These are phyloP conservation scores for Polygonum maritimum DNA, from an alignment of 148 eudicot genomes.

Conservation along the genomic window DNA sequence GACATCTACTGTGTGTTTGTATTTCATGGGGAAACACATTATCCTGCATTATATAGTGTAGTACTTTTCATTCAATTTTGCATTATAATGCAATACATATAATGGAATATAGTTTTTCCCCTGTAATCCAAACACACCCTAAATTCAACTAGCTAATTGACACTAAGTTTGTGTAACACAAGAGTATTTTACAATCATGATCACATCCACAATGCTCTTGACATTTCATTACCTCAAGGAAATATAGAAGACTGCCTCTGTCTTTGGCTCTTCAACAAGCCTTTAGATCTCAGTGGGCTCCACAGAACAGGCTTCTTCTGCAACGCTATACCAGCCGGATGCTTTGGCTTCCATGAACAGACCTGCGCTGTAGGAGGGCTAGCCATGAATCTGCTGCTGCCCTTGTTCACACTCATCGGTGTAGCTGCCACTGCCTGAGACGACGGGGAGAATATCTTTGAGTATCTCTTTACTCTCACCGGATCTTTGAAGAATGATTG, in stretches of 20 bases:
- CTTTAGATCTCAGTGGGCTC: conserved; percentile 66
- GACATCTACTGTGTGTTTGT: too few species aligned
- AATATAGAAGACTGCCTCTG: conserved; percentile 42
- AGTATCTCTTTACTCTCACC: conserved; percentile 57
- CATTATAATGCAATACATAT: too few species aligned
- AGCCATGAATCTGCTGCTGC: conserved; percentile 62
- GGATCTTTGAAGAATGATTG: conserved; percentile 59
- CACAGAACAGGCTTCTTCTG: conserved; percentile 70
- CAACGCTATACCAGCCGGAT: conserved; percentile 76
- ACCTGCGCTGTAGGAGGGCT: conserved; percentile 62
- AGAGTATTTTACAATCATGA: neutral
- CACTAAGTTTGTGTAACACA: neutral
- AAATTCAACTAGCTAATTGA: neutral
- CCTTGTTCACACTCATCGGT: conserved; percentile 32
- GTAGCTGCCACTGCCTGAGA: conserved; percentile 49
- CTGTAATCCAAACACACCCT: too few species aligned
- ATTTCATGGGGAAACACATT: too few species aligned
- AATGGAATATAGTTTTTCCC: too few species aligned
- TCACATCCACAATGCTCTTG: neutral
- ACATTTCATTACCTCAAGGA: conserved; percentile 15
- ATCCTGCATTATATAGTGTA: too few species aligned
- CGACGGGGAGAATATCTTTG: conserved; percentile 49
- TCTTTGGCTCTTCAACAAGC: conserved; percentile 26
- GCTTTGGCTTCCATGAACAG: conserved; percentile 83
- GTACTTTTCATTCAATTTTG: too few species aligned